Percentiles rank a stretch among this genome's conserved stretches.
Evolutionary conservation across 164 flowering plant genomes (phyloP).

Genomic region (Umbilicus rupestris): DNA sequence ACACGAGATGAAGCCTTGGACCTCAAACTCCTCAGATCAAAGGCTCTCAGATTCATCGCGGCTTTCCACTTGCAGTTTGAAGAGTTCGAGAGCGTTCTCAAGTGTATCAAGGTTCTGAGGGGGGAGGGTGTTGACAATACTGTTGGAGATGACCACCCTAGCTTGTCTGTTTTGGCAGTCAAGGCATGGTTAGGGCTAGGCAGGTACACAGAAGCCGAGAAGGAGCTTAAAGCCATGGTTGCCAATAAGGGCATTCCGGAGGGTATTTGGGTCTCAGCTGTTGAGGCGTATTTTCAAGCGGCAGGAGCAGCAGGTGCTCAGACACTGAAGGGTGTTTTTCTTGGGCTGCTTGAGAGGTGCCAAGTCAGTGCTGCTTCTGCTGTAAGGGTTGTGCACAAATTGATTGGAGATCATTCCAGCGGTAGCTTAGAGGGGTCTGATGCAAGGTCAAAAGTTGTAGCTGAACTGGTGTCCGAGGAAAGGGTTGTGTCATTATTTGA

Average conservation of each 20-base stretch:
- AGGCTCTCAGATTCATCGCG: slow-evolving; percentile 69
- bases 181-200: slow-evolving; percentile 89
- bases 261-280: slow-evolving; percentile 76
- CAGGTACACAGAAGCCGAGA: slow-evolving; percentile 73
- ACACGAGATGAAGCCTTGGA: slow-evolving; percentile 32
- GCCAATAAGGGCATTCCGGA: slow-evolving; percentile 70
- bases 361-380: slow-evolving; percentile 73
- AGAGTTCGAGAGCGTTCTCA: slow-evolving; percentile 81
- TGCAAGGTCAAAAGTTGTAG: slow-evolving; percentile 53
- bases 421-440: slow-evolving; percentile 25
- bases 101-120: slow-evolving; percentile 76
- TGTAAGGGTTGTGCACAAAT: slow-evolving; percentile 48
- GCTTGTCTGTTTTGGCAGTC: slow-evolving; percentile 75
- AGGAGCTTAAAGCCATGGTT: slow-evolving; percentile 76
- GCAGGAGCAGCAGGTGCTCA: slow-evolving; percentile 75
- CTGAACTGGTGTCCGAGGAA: slow-evolving; percentile 73
- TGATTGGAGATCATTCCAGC: slow-evolving; percentile 30
- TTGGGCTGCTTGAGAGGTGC: slow-evolving; percentile 69
- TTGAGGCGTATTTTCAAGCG: slow-evolving; percentile 66
- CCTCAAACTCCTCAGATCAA: slow-evolving; percentile 39
- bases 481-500: slow-evolving; percentile 64
- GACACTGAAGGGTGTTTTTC: slow-evolving; percentile 61
- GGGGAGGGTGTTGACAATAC: slow-evolving; percentile 24
- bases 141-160: slow-evolving; percentile 53
- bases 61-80: slow-evolving; percentile 73